These are phyloP conservation scores for Aspergillus sp. DNA, from an alignment of 2,329 filamentous ascomycete species.

Conservation along the genomic window DNA sequence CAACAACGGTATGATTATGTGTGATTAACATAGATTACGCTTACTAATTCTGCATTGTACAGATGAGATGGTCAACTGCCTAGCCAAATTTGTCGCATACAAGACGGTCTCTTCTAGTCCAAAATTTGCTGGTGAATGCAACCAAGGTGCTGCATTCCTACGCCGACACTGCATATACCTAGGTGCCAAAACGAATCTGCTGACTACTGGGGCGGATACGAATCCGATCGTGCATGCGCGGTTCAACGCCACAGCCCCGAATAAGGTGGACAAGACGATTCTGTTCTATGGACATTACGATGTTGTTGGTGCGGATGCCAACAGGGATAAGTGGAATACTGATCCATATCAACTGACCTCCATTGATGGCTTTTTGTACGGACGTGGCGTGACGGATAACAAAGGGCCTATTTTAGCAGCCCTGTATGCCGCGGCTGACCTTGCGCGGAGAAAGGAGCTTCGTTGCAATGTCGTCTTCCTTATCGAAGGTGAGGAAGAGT, in stretches of 20 bases:
- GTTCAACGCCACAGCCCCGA: conserved; percentile 73
- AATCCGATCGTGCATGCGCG: conserved; percentile 94
- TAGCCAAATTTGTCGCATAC: conserved; percentile 86
- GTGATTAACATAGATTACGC: not conserved
- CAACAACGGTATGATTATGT: conserved; percentile 54
- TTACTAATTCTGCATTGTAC: conserved; percentile 15
- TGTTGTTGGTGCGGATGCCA: conserved; percentile 85
- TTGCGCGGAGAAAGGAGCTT: conserved; percentile 79
- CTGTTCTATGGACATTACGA: conserved; percentile 99
- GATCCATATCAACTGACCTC: conserved; percentile 91
- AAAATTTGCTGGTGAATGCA: conserved; percentile 87
- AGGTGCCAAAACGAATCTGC: conserved; percentile 83
- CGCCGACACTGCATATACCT: conserved; percentile 89
- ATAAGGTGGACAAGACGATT: conserved; percentile 74
- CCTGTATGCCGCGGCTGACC: conserved; percentile 86
- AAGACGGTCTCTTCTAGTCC: conserved; percentile 87
- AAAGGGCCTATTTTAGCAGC: conserved; percentile 95
- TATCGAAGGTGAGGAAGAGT: conserved; percentile 96
- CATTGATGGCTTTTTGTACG: conserved; percentile 89
- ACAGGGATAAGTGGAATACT: conserved; percentile 77
- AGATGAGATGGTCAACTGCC: conserved; percentile 67
- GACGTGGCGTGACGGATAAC: conserved; percentile 95
- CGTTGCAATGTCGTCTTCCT: conserved; percentile 89
- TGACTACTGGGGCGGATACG: conserved; percentile 75
- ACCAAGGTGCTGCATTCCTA: conserved; percentile 86